phyloP scores from a whole-genome alignment of 148 eudicot genomes.

The Silene conica region DNA sequence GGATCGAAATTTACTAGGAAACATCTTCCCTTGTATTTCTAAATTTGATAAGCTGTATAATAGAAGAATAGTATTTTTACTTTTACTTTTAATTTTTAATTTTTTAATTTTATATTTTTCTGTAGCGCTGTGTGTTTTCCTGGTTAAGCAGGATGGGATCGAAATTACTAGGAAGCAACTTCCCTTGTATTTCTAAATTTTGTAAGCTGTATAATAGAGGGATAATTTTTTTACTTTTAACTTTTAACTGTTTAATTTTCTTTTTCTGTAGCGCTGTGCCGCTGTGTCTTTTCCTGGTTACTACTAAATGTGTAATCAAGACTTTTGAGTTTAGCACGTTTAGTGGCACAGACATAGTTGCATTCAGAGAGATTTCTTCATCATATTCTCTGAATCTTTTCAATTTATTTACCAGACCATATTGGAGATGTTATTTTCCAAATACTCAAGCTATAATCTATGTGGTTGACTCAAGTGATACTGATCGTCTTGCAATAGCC shows the following conservation, averaged over 20 bases:
- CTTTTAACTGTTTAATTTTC: too few relatives aligned
- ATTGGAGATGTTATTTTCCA: constrained; percentile 99
- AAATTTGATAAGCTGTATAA: too few relatives aligned
- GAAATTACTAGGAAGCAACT: too few relatives aligned
- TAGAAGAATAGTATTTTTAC: too few relatives aligned
- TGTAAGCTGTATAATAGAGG: too few relatives aligned
- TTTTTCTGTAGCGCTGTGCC: background rate
- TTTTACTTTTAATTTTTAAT: too few relatives aligned
- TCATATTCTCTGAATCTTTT: constrained; percentile 7
- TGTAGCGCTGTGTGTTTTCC: background rate
- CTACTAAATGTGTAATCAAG: background rate
- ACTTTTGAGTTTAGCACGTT: too few relatives aligned
- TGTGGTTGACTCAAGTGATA: constrained; percentile 98
- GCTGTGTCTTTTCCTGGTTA: background rate
- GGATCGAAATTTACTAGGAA: too few relatives aligned
- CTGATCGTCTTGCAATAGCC: constrained; percentile 85
- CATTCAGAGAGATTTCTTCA: background rate
- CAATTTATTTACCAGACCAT: constrained; percentile 49
- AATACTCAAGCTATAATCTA: constrained; percentile 98
- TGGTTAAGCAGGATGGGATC: background rate
- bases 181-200: too few relatives aligned
- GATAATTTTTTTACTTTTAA: too few relatives aligned
- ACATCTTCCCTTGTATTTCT: too few relatives aligned
- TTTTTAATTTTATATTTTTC: too few relatives aligned
- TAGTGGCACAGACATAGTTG: background rate